phyloP scores from a whole-genome alignment of 2,329 filamentous ascomycete species.

The Pseudogymnoascus verrucosus region DNA sequence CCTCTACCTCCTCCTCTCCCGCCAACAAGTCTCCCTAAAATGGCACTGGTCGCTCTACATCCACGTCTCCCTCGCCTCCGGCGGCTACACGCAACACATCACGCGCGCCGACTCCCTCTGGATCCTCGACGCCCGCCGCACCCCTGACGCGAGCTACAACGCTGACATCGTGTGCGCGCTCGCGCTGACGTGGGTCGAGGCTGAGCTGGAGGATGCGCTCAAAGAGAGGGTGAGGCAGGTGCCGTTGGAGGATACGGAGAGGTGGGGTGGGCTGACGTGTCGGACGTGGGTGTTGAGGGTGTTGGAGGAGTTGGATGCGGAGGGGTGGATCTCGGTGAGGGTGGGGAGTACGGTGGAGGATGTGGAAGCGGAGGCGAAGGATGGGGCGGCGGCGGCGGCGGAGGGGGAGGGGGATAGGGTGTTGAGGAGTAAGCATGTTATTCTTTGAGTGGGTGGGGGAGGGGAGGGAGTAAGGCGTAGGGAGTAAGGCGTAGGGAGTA shows the following conservation, averaged over 20 bases:
- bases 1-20: neutral
- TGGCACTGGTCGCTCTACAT: neutral
- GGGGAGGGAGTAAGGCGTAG: too few species aligned
- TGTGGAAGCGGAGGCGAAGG: neutral
- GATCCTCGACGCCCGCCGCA: neutral
- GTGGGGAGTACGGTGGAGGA: slow-evolving; percentile 2
- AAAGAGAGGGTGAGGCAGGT: neutral
- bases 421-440: neutral
- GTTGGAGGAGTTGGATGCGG: neutral
- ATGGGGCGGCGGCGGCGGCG: neutral
- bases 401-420: neutral
- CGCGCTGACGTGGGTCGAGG: neutral
- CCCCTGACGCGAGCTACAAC: neutral
- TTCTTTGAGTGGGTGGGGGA: neutral
- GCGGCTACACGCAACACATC: neutral
- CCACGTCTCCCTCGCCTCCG: neutral
- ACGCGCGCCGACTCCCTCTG: neutral
- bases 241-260: neutral
- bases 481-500: neutral
- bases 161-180: neutral
- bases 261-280: neutral
- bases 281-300: neutral
- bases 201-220: neutral
- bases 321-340: neutral
- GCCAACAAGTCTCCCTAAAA: neutral